Evolutionary conservation across 75 land plant genomes (phyloP), one percentile per base, ranked within the genome.

Genomic region (Ceratopteris richardii): DNA sequence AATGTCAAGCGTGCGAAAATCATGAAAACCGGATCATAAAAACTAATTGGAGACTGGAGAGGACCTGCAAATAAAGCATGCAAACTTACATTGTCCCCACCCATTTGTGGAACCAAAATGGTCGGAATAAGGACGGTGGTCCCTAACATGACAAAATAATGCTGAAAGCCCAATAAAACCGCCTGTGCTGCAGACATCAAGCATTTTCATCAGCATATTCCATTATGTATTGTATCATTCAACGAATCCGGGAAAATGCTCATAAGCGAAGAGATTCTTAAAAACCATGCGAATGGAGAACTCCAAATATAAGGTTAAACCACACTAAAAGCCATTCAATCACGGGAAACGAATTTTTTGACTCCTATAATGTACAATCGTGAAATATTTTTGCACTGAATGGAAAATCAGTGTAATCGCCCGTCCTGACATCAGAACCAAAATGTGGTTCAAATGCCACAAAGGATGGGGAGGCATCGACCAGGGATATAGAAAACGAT

Each of bases 111-210:
- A 60, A 92, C 98, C 23, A 88, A 69, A 26, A 66, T 21, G 57
- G 63, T 76, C 9, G 98, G 77, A 57, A 88, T 75, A 71, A 92
- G 69, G 0, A 92, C 90, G 14, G 76, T 77, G 22, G 95, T 79
- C 54, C 98, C 98, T 42, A 92, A 71, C 95, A 88, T 78, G 36
- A 84, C 79, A 25, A 92, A 72, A 48, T 85, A 92, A 64, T 92
- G 98, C 52, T 87, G 94, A 55, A 92, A 92, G 31, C 82, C 95
- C 36, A 92, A 69, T n/a, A 83, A 25, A 44, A 80, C 2, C 6
- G 84, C 72, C 68, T 80, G 77, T 43, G 63, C 98, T 92, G 89
- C 58, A 42, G 31, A 63, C 14, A 40, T 9, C 12, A 9, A 40
- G 42, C 42, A 9, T 9, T 9, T 40, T 40, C 42, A 40, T 14